Percentiles rank a stretch among this genome's conserved stretches.
phyloP scores from a whole-genome alignment of 2,329 filamentous ascomycete genomes.

The Nemania abortiva region DNA sequence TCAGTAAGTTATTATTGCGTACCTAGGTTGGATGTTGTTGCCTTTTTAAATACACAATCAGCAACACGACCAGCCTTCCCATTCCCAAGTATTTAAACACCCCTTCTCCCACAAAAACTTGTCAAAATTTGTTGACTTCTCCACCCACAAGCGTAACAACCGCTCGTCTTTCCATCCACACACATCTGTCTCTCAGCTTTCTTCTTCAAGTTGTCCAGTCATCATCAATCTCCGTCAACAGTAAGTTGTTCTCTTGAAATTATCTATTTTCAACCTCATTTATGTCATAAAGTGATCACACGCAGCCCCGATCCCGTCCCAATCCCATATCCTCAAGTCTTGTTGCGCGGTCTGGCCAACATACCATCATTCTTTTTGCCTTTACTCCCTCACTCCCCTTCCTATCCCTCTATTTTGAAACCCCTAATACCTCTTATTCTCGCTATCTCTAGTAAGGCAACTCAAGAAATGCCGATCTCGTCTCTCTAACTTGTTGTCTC shows the following conservation, averaged over 20 bases:
- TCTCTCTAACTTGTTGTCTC: background rate
- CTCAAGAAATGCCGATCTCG: background rate
- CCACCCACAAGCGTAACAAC: background rate
- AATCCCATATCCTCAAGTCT: background rate
- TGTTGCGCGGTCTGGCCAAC: background rate
- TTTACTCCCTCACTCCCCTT: background rate
- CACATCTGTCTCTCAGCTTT: background rate
- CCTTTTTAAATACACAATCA: too few relatives aligned
- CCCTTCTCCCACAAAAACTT: background rate
- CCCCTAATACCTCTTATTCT: background rate
- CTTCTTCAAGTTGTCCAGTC: background rate
- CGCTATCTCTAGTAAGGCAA: background rate
- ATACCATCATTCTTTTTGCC: background rate
- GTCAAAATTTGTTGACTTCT: background rate
- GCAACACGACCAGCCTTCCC: too few relatives aligned
- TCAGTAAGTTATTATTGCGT: background rate
- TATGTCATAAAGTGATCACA: background rate
- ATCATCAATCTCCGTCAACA: background rate
- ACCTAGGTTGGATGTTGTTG: background rate
- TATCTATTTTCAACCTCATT: background rate
- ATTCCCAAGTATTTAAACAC: background rate
- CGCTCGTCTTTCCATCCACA: background rate
- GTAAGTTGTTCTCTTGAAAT: background rate
- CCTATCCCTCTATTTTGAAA: background rate
- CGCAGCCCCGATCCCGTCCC: background rate